phyloP scores from a whole-genome alignment of 805 yeast genomes.

The Priceomyces melissophilus region DNA sequence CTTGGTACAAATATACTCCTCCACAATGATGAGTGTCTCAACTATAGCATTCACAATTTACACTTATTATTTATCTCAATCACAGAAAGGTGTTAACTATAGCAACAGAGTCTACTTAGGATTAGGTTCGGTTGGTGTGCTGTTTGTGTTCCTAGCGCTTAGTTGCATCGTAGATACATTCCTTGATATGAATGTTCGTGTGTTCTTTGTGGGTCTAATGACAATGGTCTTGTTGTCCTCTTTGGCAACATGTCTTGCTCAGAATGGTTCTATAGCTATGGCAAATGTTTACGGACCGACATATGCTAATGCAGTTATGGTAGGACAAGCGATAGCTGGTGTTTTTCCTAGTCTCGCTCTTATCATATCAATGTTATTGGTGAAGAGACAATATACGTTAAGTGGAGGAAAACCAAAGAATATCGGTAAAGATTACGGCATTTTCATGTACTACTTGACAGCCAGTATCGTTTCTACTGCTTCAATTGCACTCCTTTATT shows the following conservation, averaged over 20 bases:
- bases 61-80: constrained; percentile 61
- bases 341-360: constrained; percentile 79
- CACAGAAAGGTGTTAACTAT: constrained; percentile 61
- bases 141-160: constrained; percentile 57
- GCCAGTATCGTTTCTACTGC: constrained; percentile 46
- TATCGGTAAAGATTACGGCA: constrained; percentile 33
- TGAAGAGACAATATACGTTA: constrained; percentile 5
- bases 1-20: constrained; percentile 60
- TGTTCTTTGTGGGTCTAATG: constrained; percentile 57
- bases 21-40: constrained; percentile 85
- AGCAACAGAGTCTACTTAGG: constrained; percentile 58
- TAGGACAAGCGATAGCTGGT: constrained; percentile 94
- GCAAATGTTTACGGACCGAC: constrained; percentile 73
- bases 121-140: constrained; percentile 49
- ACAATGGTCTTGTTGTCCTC: constrained; percentile 61
- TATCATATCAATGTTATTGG: constrained; percentile 49
- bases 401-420: constrained; percentile 23
- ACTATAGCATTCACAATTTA: constrained; percentile 62
- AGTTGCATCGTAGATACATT: constrained; percentile 41
- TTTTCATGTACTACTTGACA: constrained; percentile 46
- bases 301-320: constrained; percentile 86
- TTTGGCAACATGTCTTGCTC: constrained; percentile 76
- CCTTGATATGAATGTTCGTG: constrained; percentile 31
- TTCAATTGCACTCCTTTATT: constrained; percentile 38
- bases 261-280: constrained; percentile 86